Evolutionary conservation across 192 early-diverging fungal species (phyloP), one percentile per base, ranked within the genome.

Genomic region (Coemansia sp.): DNA sequence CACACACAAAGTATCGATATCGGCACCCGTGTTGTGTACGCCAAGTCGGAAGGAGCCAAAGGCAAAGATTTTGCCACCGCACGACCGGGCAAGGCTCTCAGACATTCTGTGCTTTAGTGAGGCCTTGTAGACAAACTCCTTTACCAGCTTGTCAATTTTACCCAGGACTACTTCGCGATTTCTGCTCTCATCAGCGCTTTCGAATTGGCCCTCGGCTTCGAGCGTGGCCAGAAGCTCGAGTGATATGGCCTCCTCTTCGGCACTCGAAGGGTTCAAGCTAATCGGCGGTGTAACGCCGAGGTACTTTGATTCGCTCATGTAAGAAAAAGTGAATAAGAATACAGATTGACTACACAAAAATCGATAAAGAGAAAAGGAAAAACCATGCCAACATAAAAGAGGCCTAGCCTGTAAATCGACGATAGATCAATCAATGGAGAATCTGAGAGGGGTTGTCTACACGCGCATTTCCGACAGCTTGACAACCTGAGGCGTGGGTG

Each of bases 1-100:
- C 11, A 99, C 95, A 70, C 96, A 98, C 36, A 99, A 76, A 0
- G 95, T 98, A 89, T 99, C 98, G 55, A 99, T 95, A 95, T 99
- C 98, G n/a, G 92, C 87, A 17, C 94, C 94, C 66, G 89, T 84
- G 20, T 91, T 92, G 78, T 99, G 95, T 9, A 97, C 98, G 15
- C 98, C 98, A 27, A 98, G 84, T 41, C 95, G 87, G 76, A 94
- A 99, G 10, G 94, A 96, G 6, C 98, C 98, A 82, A 95, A 99
- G 1, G 98, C 96, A 67, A 95, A 99, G 31, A 98, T 96, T 77
- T 97, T 96, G 29, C 98, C 96, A 22, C 95, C 95, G 20, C 89
- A 92, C 53, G 95, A 91, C 53, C 81, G 86, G 3, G 97, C 97
- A 45, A 96, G 64, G 31, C 86, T 73, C 75, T 96, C 97, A 12